These are phyloP conservation scores for Aspergillus mulundensis DNA, from an alignment of 495 filamentous ascomycete genomes.

Conservation along the genomic window DNA sequence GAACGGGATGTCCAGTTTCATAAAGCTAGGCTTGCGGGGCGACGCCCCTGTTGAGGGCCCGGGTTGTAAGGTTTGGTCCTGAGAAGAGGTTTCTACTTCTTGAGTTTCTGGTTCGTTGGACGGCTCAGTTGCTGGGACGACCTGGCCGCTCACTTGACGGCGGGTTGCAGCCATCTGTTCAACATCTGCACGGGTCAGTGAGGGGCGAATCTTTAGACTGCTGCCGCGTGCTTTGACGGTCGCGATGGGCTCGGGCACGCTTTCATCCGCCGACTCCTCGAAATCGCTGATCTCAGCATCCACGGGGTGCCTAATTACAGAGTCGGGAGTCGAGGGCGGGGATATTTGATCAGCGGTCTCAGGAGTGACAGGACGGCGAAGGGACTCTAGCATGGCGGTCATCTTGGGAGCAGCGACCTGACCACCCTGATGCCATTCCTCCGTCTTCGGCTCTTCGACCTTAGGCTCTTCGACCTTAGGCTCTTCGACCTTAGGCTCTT, in stretches of 20 bases:
- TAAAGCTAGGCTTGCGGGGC: constrained; percentile 49
- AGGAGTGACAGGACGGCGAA: constrained; percentile 61
- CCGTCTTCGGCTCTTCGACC: not conserved
- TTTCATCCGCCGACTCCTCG: constrained; percentile 33
- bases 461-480: too few species aligned
- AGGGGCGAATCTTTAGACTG: constrained; percentile 85
- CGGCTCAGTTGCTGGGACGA: constrained; percentile 56
- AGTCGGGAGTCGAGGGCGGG: constrained; percentile 79
- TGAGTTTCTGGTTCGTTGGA: constrained; percentile 27
- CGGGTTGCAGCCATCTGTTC: constrained; percentile 83
- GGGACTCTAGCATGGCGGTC: constrained; percentile 46
- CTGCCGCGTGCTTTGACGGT: constrained; percentile 88
- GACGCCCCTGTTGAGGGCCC: constrained; percentile 20
- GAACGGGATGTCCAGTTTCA: constrained; percentile 66
- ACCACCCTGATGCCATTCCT: constrained; percentile 15
- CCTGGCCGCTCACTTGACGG: constrained; percentile 73
- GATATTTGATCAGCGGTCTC: constrained; percentile 50
- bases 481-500: too few species aligned
- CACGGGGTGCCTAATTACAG: constrained; percentile 80
- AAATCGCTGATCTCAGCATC: constrained; percentile 31
- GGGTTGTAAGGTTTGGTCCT: constrained; percentile 25
- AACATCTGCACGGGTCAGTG: constrained; percentile 78
- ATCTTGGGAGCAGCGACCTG: constrained; percentile 32
- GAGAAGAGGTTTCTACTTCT: not conserved
- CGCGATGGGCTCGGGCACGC: constrained; percentile 76